Evolutionary conservation across 495 filamentous ascomycete species (phyloP).

Genomic region (Chaetomidium leptoderma): DNA sequence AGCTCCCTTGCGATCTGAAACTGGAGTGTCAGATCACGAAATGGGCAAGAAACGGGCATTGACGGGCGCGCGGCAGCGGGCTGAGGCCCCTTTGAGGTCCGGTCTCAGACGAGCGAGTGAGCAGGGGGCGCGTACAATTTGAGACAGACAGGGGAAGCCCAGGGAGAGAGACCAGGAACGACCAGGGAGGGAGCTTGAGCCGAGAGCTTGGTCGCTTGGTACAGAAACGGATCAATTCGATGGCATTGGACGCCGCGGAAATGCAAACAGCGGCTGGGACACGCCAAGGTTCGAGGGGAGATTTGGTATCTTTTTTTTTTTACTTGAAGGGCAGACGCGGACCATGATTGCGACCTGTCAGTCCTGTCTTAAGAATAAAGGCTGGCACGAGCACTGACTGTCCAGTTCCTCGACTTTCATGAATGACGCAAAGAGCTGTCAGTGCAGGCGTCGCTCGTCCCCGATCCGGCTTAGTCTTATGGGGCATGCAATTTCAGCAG

Average conservation of each 20-base stretch:
- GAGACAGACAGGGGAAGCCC: too few species aligned
- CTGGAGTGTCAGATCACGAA: conserved; percentile 10
- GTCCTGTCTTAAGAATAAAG: too few species aligned
- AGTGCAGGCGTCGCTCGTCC: background rate
- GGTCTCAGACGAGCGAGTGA: background rate
- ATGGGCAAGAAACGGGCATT: background rate
- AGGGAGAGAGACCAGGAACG: too few species aligned
- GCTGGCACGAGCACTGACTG: too few species aligned
- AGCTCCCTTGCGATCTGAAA: background rate
- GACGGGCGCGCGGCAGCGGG: background rate
- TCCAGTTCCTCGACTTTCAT: too few species aligned
- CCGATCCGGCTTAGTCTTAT: background rate
- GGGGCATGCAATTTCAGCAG: conserved; percentile 8
- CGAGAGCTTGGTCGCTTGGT: background rate
- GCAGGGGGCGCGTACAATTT: too few species aligned
- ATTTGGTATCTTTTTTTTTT: background rate
- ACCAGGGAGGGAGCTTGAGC: background rate
- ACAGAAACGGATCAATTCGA: background rate
- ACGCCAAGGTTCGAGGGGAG: background rate
- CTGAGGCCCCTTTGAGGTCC: too few species aligned
- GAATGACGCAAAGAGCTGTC: background rate
- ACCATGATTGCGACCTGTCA: background rate
- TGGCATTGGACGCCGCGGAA: background rate
- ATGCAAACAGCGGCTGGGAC: background rate
- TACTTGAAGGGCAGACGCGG: background rate